Evolutionary conservation across 2,329 filamentous ascomycete species (phyloP), one percentile per base, ranked within the genome.

Genomic region (Paracorniculantispora psalliotae): DNA sequence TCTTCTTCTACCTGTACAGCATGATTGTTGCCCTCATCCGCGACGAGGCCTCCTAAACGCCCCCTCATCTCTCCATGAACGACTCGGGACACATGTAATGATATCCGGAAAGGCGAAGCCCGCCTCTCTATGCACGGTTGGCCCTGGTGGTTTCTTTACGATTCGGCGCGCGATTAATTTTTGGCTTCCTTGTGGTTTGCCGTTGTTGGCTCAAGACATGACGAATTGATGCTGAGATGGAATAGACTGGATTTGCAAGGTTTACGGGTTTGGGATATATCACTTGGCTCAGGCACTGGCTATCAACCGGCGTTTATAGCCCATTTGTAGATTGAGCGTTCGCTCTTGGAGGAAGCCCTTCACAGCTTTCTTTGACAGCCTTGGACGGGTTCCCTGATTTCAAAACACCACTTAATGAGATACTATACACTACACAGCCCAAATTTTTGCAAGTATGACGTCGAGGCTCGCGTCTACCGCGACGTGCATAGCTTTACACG

Each of bases 1-100:
- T 99, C 85, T 99, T 99, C 87, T 99, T 97, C 85, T 99, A 99
- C 80, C 89, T 99, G 59, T 96, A 96, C 85, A 96, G 90, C 87
- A 96, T 94, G 90, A 94, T 94, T 68, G 93, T 97, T 64, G 93
- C 94, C 66, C 84, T 99, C 63, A 99, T 99, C 81, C 88, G 89
- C 71, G 94, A 97, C 76, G 94, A 99, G 79, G 85, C 89, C 61
- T 85, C 92, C 77, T 96, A 88, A 87, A 52, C 60, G 58, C 33
- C 28, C 25, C 13, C 41, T 21, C 49, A 28, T 13, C 33, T 25
- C 41, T 51, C 46, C 44, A 30, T 44, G 13, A 33, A 46, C 46
- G 58, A 60, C 33, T 49, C 46, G 39, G 41, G 37, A 41, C 51
- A 56, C 51, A 35, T 59, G 57, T 59, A 53, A 59, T 59, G 57